Conservation (phyloP, 768 basidiomycete species). For the Coprinopsis strossmayeri region DNA sequence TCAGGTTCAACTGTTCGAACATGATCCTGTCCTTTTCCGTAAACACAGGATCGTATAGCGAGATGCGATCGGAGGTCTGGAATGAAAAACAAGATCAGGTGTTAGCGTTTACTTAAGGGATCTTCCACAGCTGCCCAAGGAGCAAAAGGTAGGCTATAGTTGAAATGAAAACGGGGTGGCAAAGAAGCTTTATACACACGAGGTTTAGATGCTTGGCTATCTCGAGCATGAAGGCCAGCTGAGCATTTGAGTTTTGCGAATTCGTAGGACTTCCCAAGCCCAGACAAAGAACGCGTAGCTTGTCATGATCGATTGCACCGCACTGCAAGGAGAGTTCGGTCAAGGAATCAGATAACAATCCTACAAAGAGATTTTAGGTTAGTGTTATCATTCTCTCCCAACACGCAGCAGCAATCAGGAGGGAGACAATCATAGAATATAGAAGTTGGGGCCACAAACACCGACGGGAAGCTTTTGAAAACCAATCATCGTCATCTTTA, state of each 20-base stretch:
- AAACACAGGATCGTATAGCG: conserved; percentile 71
- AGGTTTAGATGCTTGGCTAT: conserved; percentile 48
- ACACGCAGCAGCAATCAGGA: too few species aligned
- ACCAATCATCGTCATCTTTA: conserved; percentile 39
- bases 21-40: conserved; percentile 50
- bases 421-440: too few species aligned
- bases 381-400: too few species aligned
- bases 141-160: not conserved
- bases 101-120: not conserved
- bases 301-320: not conserved
- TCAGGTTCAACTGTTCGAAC: conserved; percentile 37
- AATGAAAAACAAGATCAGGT: not conserved
- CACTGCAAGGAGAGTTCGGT: not conserved
- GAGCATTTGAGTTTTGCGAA: conserved; percentile 56
- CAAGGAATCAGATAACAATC: conserved; percentile 1
- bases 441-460: too few species aligned
- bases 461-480: conserved; percentile 50
- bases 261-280: conserved; percentile 67
- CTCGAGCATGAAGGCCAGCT: conserved; percentile 60
- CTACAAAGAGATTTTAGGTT: not conserved
- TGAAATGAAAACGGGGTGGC: not conserved
- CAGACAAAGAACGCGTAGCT: conserved; percentile 50
- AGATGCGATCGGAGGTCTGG: conserved; percentile 43
- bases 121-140: too few species aligned
- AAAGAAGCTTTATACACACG: conserved; percentile 39